Evolutionary conservation across 129 eudicot genomes (phyloP).

Genomic region (Glebionis coronaria): DNA sequence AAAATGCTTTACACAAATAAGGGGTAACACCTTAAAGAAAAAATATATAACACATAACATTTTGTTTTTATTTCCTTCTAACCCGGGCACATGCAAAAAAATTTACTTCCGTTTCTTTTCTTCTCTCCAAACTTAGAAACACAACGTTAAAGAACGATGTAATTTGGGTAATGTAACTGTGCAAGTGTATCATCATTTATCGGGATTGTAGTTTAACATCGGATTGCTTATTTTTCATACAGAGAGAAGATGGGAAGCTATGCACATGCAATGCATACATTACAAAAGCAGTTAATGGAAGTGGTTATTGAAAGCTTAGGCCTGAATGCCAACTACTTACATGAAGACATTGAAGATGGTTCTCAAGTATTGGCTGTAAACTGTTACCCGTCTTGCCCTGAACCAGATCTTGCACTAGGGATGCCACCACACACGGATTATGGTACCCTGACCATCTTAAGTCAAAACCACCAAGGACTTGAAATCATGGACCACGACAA

Average conservation of each 20-base stretch:
- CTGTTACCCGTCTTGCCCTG: conserved; percentile 69
- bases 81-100: too few species aligned
- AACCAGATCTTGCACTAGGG: conserved; percentile 66
- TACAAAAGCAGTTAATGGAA: conserved; percentile 47
- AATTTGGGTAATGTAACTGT: not conserved
- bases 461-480: conserved; percentile 53
- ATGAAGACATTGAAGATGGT: conserved; percentile 47
- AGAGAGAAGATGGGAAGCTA: conserved; percentile 71
- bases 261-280: conserved; percentile 40
- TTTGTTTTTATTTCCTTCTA: too few species aligned
- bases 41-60: too few species aligned
- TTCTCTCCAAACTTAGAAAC: not conserved
- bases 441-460: conserved; percentile 53
- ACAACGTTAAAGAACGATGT: not conserved
- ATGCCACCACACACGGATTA: conserved; percentile 70
- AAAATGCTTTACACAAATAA: too few species aligned
- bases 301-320: conserved; percentile 59
- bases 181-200: not conserved
- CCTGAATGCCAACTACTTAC: conserved; percentile 43
- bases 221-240: conserved; percentile 6
- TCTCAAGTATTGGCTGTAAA: conserved; percentile 73
- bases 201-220: not conserved
- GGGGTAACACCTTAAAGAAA: too few species aligned
- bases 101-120: too few species aligned
- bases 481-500: conserved; percentile 48